A percentile compares a stretch with the other conserved stretches of the same genome.
These are phyloP conservation scores for Neophaeococcomyces mojaviensis DNA, from an alignment of 2,329 filamentous ascomycete species.

Conservation along the genomic window DNA sequence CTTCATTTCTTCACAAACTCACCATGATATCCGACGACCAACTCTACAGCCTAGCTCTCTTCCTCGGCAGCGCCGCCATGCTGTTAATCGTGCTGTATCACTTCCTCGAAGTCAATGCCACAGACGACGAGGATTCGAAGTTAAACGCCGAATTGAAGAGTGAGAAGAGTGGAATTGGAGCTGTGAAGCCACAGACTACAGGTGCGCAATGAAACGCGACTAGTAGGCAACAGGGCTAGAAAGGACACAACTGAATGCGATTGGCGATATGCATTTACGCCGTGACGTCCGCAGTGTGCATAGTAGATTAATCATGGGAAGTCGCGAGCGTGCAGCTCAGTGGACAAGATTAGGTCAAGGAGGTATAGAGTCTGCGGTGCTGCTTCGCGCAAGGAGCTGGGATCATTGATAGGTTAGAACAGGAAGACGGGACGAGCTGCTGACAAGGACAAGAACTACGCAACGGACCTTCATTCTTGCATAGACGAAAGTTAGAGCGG, in stretches of 20 bases:
- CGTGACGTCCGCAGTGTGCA: too few relatives aligned
- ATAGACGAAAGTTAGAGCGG: too few relatives aligned
- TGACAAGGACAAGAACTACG: too few relatives aligned
- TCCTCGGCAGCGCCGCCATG: slow-evolving; percentile 84
- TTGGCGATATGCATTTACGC: too few relatives aligned
- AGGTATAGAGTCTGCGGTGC: too few relatives aligned
- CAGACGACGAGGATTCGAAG: slow-evolving; percentile 36
- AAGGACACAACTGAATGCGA: background rate
- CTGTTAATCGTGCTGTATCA: slow-evolving; percentile 91
- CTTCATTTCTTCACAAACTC: slow-evolving; percentile 23
- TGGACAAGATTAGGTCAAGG: too few relatives aligned
- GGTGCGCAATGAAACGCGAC: background rate
- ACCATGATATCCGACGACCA: slow-evolving; percentile 92
- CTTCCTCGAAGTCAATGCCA: slow-evolving; percentile 91
- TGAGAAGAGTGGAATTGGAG: slow-evolving; percentile 18
- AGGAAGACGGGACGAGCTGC: too few relatives aligned
- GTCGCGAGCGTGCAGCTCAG: too few relatives aligned
- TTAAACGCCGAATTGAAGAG: slow-evolving; percentile 9
- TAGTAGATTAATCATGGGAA: too few relatives aligned
- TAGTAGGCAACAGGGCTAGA: background rate
- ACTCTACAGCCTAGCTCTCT: slow-evolving; percentile 85
- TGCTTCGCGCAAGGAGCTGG: too few relatives aligned
- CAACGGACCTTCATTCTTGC: too few relatives aligned
- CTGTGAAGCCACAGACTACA: slow-evolving; percentile 14
- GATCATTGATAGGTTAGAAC: too few relatives aligned